phyloP scores from a whole-genome alignment of 768 basidiomycete genomes.

The Leccinum rimulosum region DNA sequence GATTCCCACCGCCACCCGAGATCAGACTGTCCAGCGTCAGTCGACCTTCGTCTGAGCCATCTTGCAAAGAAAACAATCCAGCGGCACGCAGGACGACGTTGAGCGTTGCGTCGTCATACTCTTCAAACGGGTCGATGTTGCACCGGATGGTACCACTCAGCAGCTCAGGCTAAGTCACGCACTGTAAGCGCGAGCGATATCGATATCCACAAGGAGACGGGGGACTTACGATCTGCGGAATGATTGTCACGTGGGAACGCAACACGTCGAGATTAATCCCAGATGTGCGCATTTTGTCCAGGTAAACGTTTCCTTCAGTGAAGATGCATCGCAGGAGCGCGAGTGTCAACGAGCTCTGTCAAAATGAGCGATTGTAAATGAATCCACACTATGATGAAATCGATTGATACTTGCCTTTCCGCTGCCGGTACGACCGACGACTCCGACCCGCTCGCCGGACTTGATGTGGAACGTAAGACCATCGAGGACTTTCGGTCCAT shows the following conservation, averaged over 20 bases:
- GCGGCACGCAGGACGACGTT: constrained; percentile 49
- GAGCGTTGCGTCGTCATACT: constrained; percentile 51
- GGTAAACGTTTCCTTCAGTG: background rate
- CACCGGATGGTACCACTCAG: constrained; percentile 54
- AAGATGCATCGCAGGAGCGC: constrained; percentile 4
- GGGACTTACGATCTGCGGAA: background rate
- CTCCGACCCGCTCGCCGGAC: constrained; percentile 2
- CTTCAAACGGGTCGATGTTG: constrained; percentile 60
- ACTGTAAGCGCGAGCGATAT: background rate
- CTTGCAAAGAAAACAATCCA: constrained; percentile 43
- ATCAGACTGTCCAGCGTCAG: constrained; percentile 47
- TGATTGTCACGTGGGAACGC: constrained; percentile 2
- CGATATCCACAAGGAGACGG: background rate
- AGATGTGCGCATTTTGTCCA: constrained; percentile 1
- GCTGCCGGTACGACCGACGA: constrained; percentile 3
- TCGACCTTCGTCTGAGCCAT: constrained; percentile 33
- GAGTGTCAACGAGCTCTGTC: constrained; percentile 4
- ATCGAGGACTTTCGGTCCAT: constrained; percentile 2
- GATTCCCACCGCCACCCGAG: constrained; percentile 42
- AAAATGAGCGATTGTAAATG: background rate
- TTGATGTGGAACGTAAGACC: background rate
- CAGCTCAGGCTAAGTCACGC: background rate
- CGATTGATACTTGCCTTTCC: background rate
- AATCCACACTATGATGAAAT: too few relatives aligned
- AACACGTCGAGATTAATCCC: background rate